Percentiles rank a stretch among this genome's conserved stretches.
Conservation (phyloP, 108 stramenopile species). For the Discostella pseudostelligera region DNA sequence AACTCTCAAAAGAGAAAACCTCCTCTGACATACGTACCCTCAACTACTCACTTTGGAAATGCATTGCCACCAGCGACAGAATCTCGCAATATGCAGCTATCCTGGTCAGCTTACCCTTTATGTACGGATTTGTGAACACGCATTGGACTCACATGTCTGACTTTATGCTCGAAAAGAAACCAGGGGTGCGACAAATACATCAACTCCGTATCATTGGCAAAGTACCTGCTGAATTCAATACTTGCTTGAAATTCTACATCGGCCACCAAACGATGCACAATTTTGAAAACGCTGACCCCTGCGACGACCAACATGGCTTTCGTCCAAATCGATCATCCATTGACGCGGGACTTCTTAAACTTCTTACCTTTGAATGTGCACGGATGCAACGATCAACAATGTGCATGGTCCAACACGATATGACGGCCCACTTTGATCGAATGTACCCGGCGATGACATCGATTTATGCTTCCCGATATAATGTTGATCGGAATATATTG, state of each 20-base stretch:
- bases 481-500: background rate
- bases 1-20: constrained; percentile 4
- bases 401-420: constrained; percentile 3
- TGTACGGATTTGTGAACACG: constrained; percentile 7
- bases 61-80: constrained; percentile 4
- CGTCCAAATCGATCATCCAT: constrained; percentile 3
- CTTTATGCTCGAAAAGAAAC: constrained; percentile 34
- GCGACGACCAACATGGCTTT: constrained; percentile 18
- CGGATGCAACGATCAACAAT: background rate
- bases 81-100: background rate
- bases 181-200: constrained; percentile 16
- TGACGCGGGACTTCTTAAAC: constrained; percentile 20
- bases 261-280: constrained; percentile 4
- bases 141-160: constrained; percentile 11
- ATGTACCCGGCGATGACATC: constrained; percentile 4
- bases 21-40: constrained; percentile 6
- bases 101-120: constrained; percentile 9
- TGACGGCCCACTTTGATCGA: constrained; percentile 18
- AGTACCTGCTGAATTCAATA: constrained; percentile 25
- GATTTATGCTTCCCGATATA: background rate
- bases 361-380: constrained; percentile 17
- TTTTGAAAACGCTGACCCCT: background rate
- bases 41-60: constrained; percentile 29
- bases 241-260: constrained; percentile 18
- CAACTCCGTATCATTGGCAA: constrained; percentile 14